These are phyloP conservation scores for Seiridium unicorne DNA, from an alignment of 2,329 filamentous ascomycete genomes.

Conservation along the genomic window DNA sequence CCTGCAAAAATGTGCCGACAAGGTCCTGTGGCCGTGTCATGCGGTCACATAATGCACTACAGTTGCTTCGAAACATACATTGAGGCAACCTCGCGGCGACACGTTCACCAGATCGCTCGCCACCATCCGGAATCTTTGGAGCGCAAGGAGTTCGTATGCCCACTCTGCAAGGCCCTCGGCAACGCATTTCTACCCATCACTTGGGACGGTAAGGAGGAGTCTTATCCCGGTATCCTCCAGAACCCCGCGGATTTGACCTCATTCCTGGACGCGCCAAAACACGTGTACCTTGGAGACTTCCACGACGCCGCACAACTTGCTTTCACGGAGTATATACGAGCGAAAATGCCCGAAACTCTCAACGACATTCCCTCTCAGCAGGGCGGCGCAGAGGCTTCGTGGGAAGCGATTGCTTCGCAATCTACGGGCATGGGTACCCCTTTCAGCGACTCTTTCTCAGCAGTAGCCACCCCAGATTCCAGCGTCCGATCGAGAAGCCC, in stretches of 20 bases:
- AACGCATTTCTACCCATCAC: conserved; percentile 94
- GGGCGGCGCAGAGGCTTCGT: conserved; percentile 34
- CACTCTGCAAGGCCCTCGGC: conserved; percentile 92
- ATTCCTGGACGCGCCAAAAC: conserved; percentile 64
- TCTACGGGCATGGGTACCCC: conserved; percentile 36
- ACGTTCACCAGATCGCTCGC: conserved; percentile 88
- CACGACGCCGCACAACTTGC: conserved; percentile 25
- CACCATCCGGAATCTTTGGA: conserved; percentile 84
- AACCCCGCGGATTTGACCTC: conserved; percentile 60
- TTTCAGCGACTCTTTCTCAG: conserved; percentile 41
- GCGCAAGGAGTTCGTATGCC: conserved; percentile 89
- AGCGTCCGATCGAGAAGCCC: conserved; percentile 30
- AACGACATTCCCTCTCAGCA: conserved; percentile 36
- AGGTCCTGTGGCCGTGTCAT: conserved; percentile 85
- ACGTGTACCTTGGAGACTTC: not conserved
- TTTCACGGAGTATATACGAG: conserved; percentile 37
- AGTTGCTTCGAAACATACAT: conserved; percentile 92
- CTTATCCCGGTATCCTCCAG: conserved; percentile 71
- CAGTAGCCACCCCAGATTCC: conserved; percentile 32
- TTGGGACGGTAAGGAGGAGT: conserved; percentile 90
- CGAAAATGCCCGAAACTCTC: conserved; percentile 36
- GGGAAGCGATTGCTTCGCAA: conserved; percentile 35
- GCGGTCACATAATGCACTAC: conserved; percentile 98
- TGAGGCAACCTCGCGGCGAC: conserved; percentile 77
- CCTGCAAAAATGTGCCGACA: conserved; percentile 62